Percentiles rank a stretch among this genome's conserved stretches.
phyloP scores from a whole-genome alignment of 441 rosid genomes.

The Eruca vesicaria region DNA sequence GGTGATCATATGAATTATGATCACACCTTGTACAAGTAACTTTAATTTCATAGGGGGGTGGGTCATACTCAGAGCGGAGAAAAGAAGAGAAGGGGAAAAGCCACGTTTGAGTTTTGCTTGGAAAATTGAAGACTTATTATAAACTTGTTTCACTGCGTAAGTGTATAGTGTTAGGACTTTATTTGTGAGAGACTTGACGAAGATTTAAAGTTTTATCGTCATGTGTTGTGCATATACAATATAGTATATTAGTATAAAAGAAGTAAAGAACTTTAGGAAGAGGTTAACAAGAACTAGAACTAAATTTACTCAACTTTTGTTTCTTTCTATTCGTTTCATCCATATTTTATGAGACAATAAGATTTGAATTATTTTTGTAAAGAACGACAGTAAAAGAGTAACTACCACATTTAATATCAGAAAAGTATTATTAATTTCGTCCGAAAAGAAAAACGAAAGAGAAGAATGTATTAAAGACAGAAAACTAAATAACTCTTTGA shows the following conservation, averaged over 20 bases:
- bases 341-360: no score
- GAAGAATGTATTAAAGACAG: background rate
- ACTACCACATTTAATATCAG: background rate
- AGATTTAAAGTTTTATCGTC: slow-evolving; percentile 5
- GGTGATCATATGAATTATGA: slow-evolving; percentile 17
- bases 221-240: slow-evolving; percentile 10
- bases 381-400: no score
- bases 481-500: background rate
- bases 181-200: slow-evolving; percentile 14
- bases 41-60: background rate
- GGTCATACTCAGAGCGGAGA: background rate
- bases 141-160: slow-evolving; percentile 1
- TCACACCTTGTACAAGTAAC: slow-evolving; percentile 10
- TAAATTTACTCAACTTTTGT: background rate
- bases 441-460: background rate
- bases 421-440: background rate
- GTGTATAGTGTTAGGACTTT: slow-evolving; percentile 19
- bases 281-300: background rate
- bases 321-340: no score
- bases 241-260: no score
- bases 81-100: background rate
- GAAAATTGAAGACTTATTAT: slow-evolving; percentile 2
- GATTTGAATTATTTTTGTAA: background rate
- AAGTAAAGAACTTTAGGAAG: slow-evolving; percentile 7
- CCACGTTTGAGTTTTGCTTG: background rate